Evolutionary conservation across 345 rosid genomes (phyloP).

Genomic region (Syzygium oleosum): DNA sequence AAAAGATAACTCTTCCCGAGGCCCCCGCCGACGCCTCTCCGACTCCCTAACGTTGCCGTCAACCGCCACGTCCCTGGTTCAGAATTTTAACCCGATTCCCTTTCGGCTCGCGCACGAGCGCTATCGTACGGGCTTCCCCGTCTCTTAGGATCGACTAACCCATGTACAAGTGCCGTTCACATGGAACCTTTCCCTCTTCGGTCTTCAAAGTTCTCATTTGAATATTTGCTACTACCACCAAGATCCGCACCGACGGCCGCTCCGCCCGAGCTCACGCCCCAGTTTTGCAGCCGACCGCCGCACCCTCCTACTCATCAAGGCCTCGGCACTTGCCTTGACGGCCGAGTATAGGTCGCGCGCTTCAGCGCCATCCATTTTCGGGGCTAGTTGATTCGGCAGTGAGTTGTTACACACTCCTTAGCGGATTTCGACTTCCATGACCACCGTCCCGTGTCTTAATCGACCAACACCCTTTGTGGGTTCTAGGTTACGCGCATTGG

Average conservation of each 20-base stretch:
- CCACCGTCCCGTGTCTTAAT: no score
- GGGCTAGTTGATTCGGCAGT: neutral
- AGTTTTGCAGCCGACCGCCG: neutral
- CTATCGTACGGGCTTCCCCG: neutral
- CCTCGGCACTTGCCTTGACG: neutral
- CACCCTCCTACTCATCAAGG: neutral
- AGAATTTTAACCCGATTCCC: neutral
- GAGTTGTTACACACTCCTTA: neutral
- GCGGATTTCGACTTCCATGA: neutral
- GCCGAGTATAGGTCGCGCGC: neutral
- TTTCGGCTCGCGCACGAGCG: neutral
- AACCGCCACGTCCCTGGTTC: no score
- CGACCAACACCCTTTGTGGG: no score
- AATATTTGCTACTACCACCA: neutral
- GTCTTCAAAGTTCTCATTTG: neutral
- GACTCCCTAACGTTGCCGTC: no score
- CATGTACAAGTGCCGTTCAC: neutral
- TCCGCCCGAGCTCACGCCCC: constrained; percentile 2
- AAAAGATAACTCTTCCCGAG: neutral
- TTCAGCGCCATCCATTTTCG: neutral
- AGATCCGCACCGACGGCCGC: neutral
- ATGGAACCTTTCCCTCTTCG: neutral
- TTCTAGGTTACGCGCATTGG: neutral
- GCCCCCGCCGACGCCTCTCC: neutral
- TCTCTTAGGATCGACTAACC: neutral